These are phyloP conservation scores for Arctostaphylos glauca DNA, from an alignment of 148 eudicot genomes.

Conservation along the genomic window DNA sequence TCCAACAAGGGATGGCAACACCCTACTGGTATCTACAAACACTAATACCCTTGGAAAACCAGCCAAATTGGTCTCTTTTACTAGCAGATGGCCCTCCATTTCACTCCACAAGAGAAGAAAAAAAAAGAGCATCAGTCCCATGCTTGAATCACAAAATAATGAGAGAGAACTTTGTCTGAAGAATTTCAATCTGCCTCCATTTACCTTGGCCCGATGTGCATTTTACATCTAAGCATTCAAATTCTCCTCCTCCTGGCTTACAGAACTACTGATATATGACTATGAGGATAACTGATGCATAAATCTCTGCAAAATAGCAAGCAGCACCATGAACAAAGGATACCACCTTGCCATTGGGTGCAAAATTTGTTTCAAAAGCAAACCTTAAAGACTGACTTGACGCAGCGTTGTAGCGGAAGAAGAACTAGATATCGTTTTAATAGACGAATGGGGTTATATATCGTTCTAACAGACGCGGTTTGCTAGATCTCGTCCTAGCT, in stretches of 20 bases:
- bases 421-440: too few species aligned
- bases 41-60: not conserved
- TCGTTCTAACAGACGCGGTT: too few species aligned
- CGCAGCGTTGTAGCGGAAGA: too few species aligned
- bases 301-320: not conserved
- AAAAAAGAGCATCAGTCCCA: not conserved
- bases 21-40: not conserved
- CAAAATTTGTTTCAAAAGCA: not conserved
- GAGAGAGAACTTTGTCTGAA: not conserved
- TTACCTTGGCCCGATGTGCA: not conserved
- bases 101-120: too few species aligned
- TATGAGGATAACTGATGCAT: not conserved
- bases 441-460: too few species aligned
- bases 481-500: too few species aligned
- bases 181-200: not conserved
- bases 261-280: not conserved
- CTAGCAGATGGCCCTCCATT: not conserved
- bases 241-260: not conserved
- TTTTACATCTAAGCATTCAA: not conserved
- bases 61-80: not conserved
- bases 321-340: not conserved
- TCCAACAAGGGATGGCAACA: not conserved
- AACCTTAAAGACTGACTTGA: not conserved
- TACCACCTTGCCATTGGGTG: not conserved
- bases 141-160: not conserved